A percentile compares a stretch with the other conserved stretches of the same genome.
phyloP scores from a whole-genome alignment of 163 green algal genomes.

The Prototheca cutis region DNA sequence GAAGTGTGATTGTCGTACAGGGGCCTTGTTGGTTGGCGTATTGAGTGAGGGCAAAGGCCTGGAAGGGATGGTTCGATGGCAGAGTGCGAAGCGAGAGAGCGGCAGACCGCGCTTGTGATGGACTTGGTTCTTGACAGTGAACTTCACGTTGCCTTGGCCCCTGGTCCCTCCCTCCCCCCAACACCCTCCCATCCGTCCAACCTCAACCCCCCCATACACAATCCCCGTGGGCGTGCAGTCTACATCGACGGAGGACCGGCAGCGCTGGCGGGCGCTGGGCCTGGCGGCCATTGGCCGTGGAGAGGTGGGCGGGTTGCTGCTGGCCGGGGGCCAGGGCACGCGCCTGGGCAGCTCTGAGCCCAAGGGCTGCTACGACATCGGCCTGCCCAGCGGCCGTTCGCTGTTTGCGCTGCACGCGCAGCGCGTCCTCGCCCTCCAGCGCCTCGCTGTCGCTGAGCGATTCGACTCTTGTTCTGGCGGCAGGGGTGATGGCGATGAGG shows the following conservation, averaged over 20 bases:
- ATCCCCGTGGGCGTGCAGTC: constrained; percentile 15
- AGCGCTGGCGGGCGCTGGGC: constrained; percentile 27
- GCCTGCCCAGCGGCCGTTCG: constrained; percentile 80
- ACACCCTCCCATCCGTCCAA: background rate
- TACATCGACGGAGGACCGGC: constrained; percentile 7
- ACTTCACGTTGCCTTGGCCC: too few species aligned
- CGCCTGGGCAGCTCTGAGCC: constrained; percentile 72
- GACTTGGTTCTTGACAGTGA: too few species aligned
- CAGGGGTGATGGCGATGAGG: background rate
- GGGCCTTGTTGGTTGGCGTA: too few species aligned
- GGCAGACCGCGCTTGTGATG: too few species aligned
- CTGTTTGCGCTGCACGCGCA: constrained; percentile 91
- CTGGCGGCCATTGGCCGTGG: constrained; percentile 46
- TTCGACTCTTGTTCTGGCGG: background rate
- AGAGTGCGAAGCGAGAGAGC: too few species aligned
- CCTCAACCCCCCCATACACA: background rate
- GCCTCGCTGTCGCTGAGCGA: constrained; percentile 31
- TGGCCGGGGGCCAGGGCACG: constrained; percentile 92
- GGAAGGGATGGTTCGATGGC: too few species aligned
- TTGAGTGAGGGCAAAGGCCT: too few species aligned
- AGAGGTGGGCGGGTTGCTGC: constrained; percentile 69
- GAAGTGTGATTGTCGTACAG: too few species aligned
- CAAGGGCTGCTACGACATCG: constrained; percentile 95
- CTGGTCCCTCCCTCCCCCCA: too few species aligned
- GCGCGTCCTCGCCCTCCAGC: constrained; percentile 61